Evolutionary conservation across 116 monocot species (phyloP).

Genomic region (Trichopus zeylanicus): DNA sequence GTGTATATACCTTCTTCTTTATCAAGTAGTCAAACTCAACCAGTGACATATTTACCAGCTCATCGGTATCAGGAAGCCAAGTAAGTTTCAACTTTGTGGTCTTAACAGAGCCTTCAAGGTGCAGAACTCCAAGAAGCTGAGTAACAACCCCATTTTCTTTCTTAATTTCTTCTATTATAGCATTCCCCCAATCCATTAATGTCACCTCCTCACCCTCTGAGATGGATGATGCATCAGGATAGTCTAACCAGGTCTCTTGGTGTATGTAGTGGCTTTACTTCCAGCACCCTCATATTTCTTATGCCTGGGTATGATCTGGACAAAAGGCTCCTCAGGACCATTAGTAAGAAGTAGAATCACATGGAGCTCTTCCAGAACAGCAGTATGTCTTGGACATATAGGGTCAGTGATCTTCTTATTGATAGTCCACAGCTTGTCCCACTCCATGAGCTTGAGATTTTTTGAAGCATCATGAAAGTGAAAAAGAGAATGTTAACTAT

Average conservation of each 20-base stretch:
- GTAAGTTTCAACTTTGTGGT: slow-evolving; percentile 91
- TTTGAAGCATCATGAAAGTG: slow-evolving; percentile 80
- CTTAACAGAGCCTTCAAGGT: slow-evolving; percentile 84
- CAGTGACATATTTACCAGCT: slow-evolving; percentile 66
- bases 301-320: slow-evolving; percentile 74
- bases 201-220: slow-evolving; percentile 73
- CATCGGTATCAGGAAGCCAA: slow-evolving; percentile 83
- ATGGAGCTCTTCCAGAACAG: slow-evolving; percentile 52
- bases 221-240: slow-evolving; percentile 57
- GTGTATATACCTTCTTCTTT: slow-evolving; percentile 70
- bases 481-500: background rate
- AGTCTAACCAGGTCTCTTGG: slow-evolving; percentile 79
- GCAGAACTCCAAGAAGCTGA: slow-evolving; percentile 52
- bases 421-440: slow-evolving; percentile 98
- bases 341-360: slow-evolving; percentile 54
- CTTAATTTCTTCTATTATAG: slow-evolving; percentile 74
- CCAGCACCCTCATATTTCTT: slow-evolving; percentile 94
- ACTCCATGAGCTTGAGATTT: slow-evolving; percentile 95
- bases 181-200: slow-evolving; percentile 99
- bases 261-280: slow-evolving; percentile 80
- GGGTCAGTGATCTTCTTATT: slow-evolving; percentile 98
- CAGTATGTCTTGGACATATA: slow-evolving; percentile 89
- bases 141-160: slow-evolving; percentile 56
- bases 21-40: slow-evolving; percentile 91
- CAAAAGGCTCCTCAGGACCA: slow-evolving; percentile 77